Evolutionary conservation across 345 rosid genomes (phyloP), one percentile per base, ranked within the genome.

Genomic region (Citrus medica): DNA sequence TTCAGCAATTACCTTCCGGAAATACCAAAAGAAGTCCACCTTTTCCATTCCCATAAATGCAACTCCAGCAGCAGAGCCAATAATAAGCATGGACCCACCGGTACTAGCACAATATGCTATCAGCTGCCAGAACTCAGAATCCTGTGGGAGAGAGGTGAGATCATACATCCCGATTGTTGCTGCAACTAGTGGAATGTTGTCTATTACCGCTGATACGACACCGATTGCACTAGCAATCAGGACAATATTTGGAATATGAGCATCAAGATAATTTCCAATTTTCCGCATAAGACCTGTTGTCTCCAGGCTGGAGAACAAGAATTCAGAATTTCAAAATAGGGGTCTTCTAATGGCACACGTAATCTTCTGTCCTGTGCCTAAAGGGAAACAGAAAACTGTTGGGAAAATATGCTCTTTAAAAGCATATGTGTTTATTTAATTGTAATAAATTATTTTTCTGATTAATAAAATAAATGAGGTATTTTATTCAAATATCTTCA

Each of bases 111-210:
- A 95, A 79, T 58, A 95, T 28, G 99, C 99, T 67, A 93, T 35
- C 32, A 95, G 86, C 89, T 95, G 99, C 99, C 99, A 95, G 74
- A 93, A 95, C 79, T 95, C 96, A 0, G 93, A 88, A 84, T 95
- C 98, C 75, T 73, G 93, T 12, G 99, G 98, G 72, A 88, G 86
- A 0, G 98, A 87, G 76, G 93, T 83, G 71, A 95, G 90, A 83
- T 95, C 97, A 33, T 93, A 95, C 98, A 93, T 95, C 76, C 98
- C 98, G 94, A 95, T 95, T 56, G 98, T 89, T 59, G 99, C 98
- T 61, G 99, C 97, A 85, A 95, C 96, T 62, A 93, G 85, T 4
- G 99, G 99, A 35, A 93, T 94, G 66, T 95, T 93, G 82, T 95
- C 98, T 79, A 95, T 90, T 73, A 95, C 83, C 71, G 98, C 98